Evolutionary conservation across 2,329 filamentous ascomycete species (phyloP).

Genomic region (Leptoxyphium fumago): DNA sequence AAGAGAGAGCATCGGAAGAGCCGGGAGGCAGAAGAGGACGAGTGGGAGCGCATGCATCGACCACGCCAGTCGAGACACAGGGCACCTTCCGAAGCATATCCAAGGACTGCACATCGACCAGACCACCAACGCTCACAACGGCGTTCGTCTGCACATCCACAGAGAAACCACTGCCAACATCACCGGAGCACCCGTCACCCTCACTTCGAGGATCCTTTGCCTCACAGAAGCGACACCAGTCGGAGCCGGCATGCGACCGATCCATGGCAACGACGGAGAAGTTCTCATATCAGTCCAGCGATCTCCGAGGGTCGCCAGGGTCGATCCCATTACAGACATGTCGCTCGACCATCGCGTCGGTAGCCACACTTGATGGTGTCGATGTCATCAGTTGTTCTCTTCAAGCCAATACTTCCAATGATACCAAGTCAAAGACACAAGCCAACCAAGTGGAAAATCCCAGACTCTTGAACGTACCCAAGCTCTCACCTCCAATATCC

Average conservation of each 20-base stretch:
- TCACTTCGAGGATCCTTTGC: slow-evolving; percentile 4
- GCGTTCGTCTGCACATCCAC: slow-evolving; percentile 8
- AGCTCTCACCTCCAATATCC: neutral
- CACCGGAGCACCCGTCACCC: slow-evolving; percentile 7
- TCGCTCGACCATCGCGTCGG: too few relatives aligned
- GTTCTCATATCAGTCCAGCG: too few relatives aligned
- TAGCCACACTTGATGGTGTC: too few relatives aligned
- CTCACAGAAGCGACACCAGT: too few relatives aligned
- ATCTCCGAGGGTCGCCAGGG: too few relatives aligned
- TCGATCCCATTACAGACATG: too few relatives aligned
- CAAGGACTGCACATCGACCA: slow-evolving; percentile 9
- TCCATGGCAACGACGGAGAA: too few relatives aligned
- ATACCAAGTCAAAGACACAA: too few relatives aligned
- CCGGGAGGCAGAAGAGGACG: slow-evolving; percentile 10
- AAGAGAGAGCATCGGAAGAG: slow-evolving; percentile 11
- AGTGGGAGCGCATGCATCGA: slow-evolving; percentile 9
- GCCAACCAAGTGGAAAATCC: too few relatives aligned
- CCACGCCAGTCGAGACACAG: slow-evolving; percentile 11
- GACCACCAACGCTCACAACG: slow-evolving; percentile 10
- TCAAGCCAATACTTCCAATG: too few relatives aligned
- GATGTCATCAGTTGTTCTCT: too few relatives aligned
- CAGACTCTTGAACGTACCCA: slow-evolving; percentile 4
- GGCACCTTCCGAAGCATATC: slow-evolving; percentile 11
- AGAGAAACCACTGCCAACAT: slow-evolving; percentile 3
- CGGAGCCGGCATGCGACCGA: too few relatives aligned